A percentile compares a stretch with the other conserved stretches of the same genome.
Evolutionary conservation across 2,329 filamentous ascomycete species (phyloP).

Genomic region (Ceratocystis harringtonii): DNA sequence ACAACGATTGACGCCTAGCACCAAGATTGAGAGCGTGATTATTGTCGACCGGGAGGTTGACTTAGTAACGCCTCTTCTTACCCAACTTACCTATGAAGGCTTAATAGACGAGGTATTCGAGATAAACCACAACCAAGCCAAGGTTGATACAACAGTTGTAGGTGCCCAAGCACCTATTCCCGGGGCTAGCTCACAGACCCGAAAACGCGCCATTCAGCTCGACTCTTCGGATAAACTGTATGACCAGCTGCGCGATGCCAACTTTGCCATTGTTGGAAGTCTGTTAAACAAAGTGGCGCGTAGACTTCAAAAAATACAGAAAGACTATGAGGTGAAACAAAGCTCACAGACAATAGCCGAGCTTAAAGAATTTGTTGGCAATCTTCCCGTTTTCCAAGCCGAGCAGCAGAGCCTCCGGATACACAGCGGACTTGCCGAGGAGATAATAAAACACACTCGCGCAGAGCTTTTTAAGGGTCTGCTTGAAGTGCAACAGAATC

Average conservation of each 20-base stretch:
- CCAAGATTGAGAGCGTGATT: constrained; percentile 75
- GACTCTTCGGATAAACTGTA: constrained; percentile 85
- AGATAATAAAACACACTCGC: constrained; percentile 84
- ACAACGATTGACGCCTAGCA: constrained; percentile 67
- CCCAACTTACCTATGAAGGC: constrained; percentile 92
- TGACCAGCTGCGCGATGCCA: constrained; percentile 72
- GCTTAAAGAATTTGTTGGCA: constrained; percentile 87
- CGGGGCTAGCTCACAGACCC: constrained; percentile 41
- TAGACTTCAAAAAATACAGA: constrained; percentile 65
- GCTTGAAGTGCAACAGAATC: constrained; percentile 88
- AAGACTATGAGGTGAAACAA: constrained; percentile 82
- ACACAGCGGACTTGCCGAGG: constrained; percentile 83
- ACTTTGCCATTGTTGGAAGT: constrained; percentile 86
- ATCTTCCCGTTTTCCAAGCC: constrained; percentile 78
- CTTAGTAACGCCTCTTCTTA: constrained; percentile 79
- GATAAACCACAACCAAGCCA: constrained; percentile 82
- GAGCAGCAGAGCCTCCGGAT: constrained; percentile 87
- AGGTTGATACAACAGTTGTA: constrained; percentile 80
- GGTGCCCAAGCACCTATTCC: constrained; percentile 51
- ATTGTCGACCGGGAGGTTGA: constrained; percentile 93
- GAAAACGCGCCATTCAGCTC: constrained; percentile 76
- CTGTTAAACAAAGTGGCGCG: constrained; percentile 82
- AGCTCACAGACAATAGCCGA: constrained; percentile 78
- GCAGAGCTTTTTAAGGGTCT: constrained; percentile 78
- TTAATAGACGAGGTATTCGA: constrained; percentile 86